These are phyloP conservation scores for Camellia lanceoleosa DNA, from an alignment of 148 eudicot genomes.

Conservation along the genomic window DNA sequence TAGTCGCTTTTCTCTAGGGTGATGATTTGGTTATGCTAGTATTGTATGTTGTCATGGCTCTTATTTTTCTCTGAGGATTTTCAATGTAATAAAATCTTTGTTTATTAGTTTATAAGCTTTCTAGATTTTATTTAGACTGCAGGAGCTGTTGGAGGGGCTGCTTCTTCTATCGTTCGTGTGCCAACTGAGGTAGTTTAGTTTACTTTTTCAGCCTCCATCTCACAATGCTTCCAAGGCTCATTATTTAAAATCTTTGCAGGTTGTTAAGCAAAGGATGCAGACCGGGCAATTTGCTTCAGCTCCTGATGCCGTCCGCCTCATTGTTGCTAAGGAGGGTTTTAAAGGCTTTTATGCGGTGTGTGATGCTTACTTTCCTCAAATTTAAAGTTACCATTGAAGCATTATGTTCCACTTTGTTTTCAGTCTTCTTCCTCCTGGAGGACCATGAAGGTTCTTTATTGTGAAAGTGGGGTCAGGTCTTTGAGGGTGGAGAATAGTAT, in stretches of 20 bases:
- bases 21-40: constrained; percentile 2
- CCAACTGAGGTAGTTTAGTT: constrained; percentile 68
- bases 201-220: constrained; percentile 11
- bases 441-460: constrained; percentile 4
- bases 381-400: neutral
- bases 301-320: constrained; percentile 61
- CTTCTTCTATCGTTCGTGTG: constrained; percentile 81
- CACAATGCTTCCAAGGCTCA: constrained; percentile 5
- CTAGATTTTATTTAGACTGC: constrained; percentile 59
- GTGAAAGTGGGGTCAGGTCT: neutral
- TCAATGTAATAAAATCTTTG: neutral
- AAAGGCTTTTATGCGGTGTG: constrained; percentile 82
- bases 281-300: constrained; percentile 81
- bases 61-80: neutral
- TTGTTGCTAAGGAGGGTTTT: constrained; percentile 78
- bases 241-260: constrained; percentile 34
- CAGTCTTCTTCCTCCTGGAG: neutral
- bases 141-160: constrained; percentile 87
- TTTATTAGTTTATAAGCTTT: constrained; percentile 14
- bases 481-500: neutral
- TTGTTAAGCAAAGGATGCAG: constrained; percentile 94
- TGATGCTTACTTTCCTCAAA: constrained; percentile 7
- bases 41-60: neutral
- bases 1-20: constrained; percentile 11
- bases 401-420: neutral